Base-by-base conservation (phyloP, 1,284 basidiomycete species). In the Cutaneotrichosporon sp. region DNA sequence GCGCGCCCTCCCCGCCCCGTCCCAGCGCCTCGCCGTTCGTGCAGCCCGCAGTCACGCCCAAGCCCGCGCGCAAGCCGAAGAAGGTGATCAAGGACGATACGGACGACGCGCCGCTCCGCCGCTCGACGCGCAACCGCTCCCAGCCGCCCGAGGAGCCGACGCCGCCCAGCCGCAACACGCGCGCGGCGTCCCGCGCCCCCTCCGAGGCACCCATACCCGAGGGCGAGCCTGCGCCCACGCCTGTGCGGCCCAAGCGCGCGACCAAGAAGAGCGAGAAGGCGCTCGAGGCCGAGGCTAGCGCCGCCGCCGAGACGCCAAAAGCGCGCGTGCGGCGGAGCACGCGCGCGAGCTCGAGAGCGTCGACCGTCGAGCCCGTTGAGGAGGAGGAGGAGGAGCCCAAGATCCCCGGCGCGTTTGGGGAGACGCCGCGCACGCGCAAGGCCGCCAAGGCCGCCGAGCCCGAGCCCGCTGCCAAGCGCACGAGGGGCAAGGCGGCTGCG, bases 371-470 rank as follows among this genome's bases (percentile, higher is more conserved):
- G 43, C 16, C 46, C 13, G 25, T 24, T 8, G 56, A 54, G 11
- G 58, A 59, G 13, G 58, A n/a, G n/a, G n/a, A 60, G 27, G 61
- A n/a, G n/a, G n/a, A 45, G 18, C 46, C 56, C 11, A 45, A 57
- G 51, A 38, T 54, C 16, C 25, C 49, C 14, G 38, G 45, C 29
- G 22, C 38, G 29, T 34, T 51, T 22, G 47, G 24, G n/a, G 36
- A 49, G 43, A 38, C 60, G 5, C 50, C 55, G 18, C 67, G 66
- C 24, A 74, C 72, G 4, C 66, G 74, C 27, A 73, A 68, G 11
- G 70, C 67, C 0, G 70, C 71, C 4, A 55, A 71, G 18, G 74
- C 75, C 1, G 72, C 71, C 54, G 67, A 67, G 16, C n/a, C n/a
- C n/a, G 69, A 71, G 10, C 65, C 63, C n/a, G 55, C 58, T 11